Evolutionary conservation across 345 rosid genomes (phyloP), one percentile per base, ranked within the genome.

Genomic region (Angophora floribunda): DNA sequence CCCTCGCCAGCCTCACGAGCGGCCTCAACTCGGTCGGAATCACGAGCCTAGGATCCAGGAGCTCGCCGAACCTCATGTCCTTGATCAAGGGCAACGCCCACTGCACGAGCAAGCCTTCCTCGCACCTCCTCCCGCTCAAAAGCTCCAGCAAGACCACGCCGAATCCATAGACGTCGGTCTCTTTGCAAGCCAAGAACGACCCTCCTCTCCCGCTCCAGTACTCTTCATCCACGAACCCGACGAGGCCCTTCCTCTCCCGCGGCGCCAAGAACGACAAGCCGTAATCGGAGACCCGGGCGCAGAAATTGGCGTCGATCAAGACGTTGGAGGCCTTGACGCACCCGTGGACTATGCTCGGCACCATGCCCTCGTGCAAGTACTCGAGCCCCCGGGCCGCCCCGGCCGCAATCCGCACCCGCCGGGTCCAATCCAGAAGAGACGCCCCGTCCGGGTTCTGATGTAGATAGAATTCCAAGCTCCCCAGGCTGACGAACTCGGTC

Each of bases 81-180:
- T 95, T 96, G 51, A 97, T 94, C 96, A 97, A 89, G 4, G 97
- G 98, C 86, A 94, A 79, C 86, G 96, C 97, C 99, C 99, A 96
- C 63, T 92, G 94, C 75, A 93, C 96, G 63, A 97, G 94, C 88
- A 86, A 85, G 24, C 99, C 98, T 67, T 93, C 91, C 45, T 94
- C 96, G 44, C 94, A 89, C 91, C 92, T 95, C 88, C 97, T 94
- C 32, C 99, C 99, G 41, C 93, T 96, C 92, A 97, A 47, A 84
- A 97, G 88, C 95, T 96, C 99, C 50, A 97, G 86, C 90, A 97
- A 89, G 52, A 96, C 93, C 90, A 97, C 96, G 52, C 99, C 99
- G 87, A 92, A 96, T 44, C 98, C 96, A 67, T 92, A 97, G 53
- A 97, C 95, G 86, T 96, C 99, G 44, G 95, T 93, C 90, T 92